Evolutionary conservation across 2,329 filamentous ascomycete genomes (phyloP).

Genomic region (Xylariales sp.): DNA sequence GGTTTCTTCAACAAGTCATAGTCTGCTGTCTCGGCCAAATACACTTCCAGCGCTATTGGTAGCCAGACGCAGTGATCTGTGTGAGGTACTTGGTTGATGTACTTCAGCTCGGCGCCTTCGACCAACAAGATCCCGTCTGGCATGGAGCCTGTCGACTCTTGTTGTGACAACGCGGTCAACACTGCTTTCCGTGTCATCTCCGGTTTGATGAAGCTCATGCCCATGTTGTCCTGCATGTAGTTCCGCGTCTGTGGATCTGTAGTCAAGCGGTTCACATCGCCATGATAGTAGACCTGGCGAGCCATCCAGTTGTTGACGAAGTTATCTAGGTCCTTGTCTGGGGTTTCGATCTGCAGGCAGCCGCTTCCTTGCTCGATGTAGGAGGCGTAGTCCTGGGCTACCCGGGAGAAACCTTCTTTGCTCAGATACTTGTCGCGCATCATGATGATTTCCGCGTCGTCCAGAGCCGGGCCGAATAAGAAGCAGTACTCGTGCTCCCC

Average conservation of each 20-base stretch:
- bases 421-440: conserved; percentile 45
- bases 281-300: conserved; percentile 54
- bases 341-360: conserved; percentile 47
- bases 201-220: conserved; percentile 53
- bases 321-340: conserved; percentile 50
- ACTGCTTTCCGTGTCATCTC: conserved; percentile 43
- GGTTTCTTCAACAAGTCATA: conserved; percentile 42
- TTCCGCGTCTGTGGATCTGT: conserved; percentile 57
- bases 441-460: conserved; percentile 42
- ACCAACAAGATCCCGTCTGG: conserved; percentile 51
- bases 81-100: conserved; percentile 58
- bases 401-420: conserved; percentile 41
- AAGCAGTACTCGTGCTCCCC: conserved; percentile 46
- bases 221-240: conserved; percentile 57
- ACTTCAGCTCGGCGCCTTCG: conserved; percentile 52
- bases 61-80: conserved; percentile 58
- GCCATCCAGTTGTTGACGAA: conserved; percentile 57
- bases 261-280: conserved; percentile 53
- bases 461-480: conserved; percentile 49
- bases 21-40: conserved; percentile 51
- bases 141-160: conserved; percentile 51
- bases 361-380: conserved; percentile 48
- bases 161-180: conserved; percentile 45
- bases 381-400: conserved; percentile 40
- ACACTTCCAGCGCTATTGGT: conserved; percentile 48